These are phyloP conservation scores for Orobanche coerulescens DNA, from an alignment of 257 asterid species.

Conservation along the genomic window DNA sequence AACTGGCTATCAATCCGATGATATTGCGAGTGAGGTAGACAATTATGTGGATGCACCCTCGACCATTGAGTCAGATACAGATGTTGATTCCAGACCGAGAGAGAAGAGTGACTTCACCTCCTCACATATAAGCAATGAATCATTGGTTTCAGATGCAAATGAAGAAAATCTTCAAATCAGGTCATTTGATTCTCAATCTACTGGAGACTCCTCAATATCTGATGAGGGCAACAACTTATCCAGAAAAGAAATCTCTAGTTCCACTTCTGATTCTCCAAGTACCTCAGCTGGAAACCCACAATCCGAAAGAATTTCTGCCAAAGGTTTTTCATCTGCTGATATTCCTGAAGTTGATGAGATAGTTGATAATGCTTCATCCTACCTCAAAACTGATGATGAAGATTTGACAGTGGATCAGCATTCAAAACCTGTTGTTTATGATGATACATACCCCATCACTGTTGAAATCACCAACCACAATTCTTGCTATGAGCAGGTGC, in stretches of 20 bases:
- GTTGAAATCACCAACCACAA: constrained; percentile 23
- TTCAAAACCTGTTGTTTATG: constrained; percentile 25
- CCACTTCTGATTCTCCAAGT: constrained; percentile 30
- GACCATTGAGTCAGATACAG: constrained; percentile 68
- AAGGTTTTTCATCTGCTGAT: constrained; percentile 25
- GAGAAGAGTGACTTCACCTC: constrained; percentile 34
- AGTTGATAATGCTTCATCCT: constrained; percentile 21
- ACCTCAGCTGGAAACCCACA: constrained; percentile 32
- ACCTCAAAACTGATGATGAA: constrained; percentile 22
- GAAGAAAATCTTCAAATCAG: constrained; percentile 33
- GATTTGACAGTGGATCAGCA: constrained; percentile 17
- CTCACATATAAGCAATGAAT: constrained; percentile 26
- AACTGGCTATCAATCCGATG: constrained; percentile 54
- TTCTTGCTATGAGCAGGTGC: constrained; percentile 34
- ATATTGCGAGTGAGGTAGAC: constrained; percentile 62
- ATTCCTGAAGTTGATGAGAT: constrained; percentile 19
- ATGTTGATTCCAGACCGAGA: constrained; percentile 58
- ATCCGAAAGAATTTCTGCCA: constrained; percentile 22
- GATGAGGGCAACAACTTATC: constrained; percentile 35
- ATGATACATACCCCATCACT: constrained; percentile 11
- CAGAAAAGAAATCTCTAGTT: constrained; percentile 34
- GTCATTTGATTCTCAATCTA: constrained; percentile 58
- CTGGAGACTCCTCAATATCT: constrained; percentile 46
- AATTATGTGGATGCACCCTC: constrained; percentile 74
- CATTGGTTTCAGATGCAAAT: constrained; percentile 29